phyloP scores from a whole-genome alignment of 805 yeast species.

The Saccharomycopsis capsularis region DNA sequence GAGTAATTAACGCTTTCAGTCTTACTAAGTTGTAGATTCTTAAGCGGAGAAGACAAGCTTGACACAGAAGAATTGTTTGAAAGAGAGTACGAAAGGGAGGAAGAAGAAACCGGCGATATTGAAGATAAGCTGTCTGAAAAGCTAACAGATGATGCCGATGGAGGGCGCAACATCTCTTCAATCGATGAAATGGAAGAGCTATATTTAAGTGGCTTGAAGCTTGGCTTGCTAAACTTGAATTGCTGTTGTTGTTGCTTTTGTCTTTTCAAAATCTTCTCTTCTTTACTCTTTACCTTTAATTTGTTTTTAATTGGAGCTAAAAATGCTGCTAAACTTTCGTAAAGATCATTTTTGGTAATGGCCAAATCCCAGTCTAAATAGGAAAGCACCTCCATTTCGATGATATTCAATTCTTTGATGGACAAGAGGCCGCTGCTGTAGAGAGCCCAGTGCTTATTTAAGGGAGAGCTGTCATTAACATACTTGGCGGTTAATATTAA shows the following conservation, averaged over 20 bases:
- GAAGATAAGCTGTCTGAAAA: constrained; percentile 21
- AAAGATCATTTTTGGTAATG: constrained; percentile 61
- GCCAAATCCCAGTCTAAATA: constrained; percentile 67
- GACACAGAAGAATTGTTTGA: constrained; percentile 14
- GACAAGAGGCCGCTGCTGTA: constrained; percentile 70
- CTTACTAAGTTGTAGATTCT: no score
- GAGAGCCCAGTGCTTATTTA: constrained; percentile 72
- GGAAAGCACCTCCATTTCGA: constrained; percentile 71
- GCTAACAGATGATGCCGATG: constrained; percentile 20
- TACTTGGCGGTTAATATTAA: constrained; percentile 65
- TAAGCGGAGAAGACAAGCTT: constrained; percentile 15
- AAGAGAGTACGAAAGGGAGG: constrained; percentile 20
- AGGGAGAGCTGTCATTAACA: constrained; percentile 74
- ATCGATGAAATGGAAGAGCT: constrained; percentile 16
- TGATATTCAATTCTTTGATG: constrained; percentile 62
- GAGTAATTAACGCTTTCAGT: constrained; percentile 9
- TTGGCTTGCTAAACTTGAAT: constrained; percentile 13
- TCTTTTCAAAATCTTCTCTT: constrained; percentile 13
- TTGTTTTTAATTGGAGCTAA: constrained; percentile 62
- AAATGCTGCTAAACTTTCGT: constrained; percentile 61
- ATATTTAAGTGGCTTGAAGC: constrained; percentile 18
- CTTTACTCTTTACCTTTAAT: constrained; percentile 25
- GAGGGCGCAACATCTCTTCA: constrained; percentile 19
- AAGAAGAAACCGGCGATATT: constrained; percentile 23
- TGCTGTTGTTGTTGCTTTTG: constrained; percentile 14